Evolutionary conservation across 257 asterid genomes (phyloP), one percentile per base, ranked within the genome.

Genomic region (Cordia subcordata): DNA sequence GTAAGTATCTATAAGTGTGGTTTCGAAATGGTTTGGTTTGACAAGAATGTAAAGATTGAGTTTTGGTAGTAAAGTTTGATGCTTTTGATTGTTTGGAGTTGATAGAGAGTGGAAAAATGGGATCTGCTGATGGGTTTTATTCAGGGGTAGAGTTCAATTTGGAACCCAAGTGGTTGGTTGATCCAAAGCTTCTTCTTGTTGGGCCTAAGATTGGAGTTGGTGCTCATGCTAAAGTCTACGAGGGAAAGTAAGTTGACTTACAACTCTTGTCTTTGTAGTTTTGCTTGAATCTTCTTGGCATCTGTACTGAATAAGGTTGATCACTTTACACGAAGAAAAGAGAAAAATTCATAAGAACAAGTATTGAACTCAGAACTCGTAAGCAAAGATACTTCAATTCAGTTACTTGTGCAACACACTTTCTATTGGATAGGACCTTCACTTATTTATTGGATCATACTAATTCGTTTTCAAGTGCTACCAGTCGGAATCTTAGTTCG

Each of bases 171-270:
- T 86, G 94, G 97, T 57, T 81, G 77, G 71, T 90, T 65, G 97
- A 90, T 82, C 97, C 97, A 23, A 86, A 84, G 79, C 85, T 75
- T 72, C 94, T 86, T 19, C 77, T 84, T 60, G 95, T 90, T 61
- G 97, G 97, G 62, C 95, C 97, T 21, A 90, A 90, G 86, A 82
- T 90, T 74, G 95, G 95, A 72, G 97, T 86, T 68, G 97, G 95
- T 69, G 97, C 95, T 46, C 97, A 90, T 81, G 97, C 95, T 67
- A 90, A 90, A 73, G 97, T 90, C 37, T 90, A 90, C 35, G 94
- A 90, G 71, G 95, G 96, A 64, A 90, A 86, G 95, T 86, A 71
- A 84, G 97, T 86, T 75, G 76, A 75, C 77, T 69, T 68, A 14
- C 11, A 44, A 38, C 56, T 53, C 17, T 39, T 46, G 35, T 32